Evolutionary conservation across 2,329 filamentous ascomycete genomes (phyloP).

Genomic region (Colletotrichum gloeosporioides): DNA sequence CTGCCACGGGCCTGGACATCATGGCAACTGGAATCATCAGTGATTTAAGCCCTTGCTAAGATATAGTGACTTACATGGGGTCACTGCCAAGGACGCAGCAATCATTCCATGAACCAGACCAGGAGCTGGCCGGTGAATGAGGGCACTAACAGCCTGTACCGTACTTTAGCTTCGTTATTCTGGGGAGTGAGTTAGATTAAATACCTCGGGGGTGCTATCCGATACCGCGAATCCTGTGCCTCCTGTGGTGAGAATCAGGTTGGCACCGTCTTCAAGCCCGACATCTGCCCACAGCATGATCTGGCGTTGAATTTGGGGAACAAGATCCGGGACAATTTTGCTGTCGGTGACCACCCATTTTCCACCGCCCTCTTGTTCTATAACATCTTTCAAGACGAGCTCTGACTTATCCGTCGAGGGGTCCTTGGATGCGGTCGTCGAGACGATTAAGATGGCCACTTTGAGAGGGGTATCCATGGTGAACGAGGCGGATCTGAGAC

Average conservation of each 20-base stretch:
- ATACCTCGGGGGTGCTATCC: constrained; percentile 88
- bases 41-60: neutral
- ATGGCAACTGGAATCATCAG: constrained; percentile 73
- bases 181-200: neutral
- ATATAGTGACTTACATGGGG: constrained; percentile 74
- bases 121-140: constrained; percentile 85
- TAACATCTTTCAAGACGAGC: constrained; percentile 69
- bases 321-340: constrained; percentile 81
- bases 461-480: constrained; percentile 57
- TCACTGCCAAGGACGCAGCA: constrained; percentile 80
- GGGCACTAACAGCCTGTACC: constrained; percentile 72
- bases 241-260: constrained; percentile 87
- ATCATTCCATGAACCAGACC: constrained; percentile 97
- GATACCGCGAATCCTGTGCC: constrained; percentile 90
- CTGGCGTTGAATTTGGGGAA: constrained; percentile 74
- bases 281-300: constrained; percentile 77
- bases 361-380: constrained; percentile 68
- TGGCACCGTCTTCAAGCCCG: constrained; percentile 58
- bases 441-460: constrained; percentile 84
- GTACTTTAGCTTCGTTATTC: neutral
- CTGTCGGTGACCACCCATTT: constrained; percentile 75
- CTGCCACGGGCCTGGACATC: constrained; percentile 94
- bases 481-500: neutral
- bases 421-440: constrained; percentile 85
- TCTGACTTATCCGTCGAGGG: constrained; percentile 79